These are phyloP conservation scores for Epichloe elymi DNA, from an alignment of 2,329 filamentous ascomycete species.

Conservation along the genomic window DNA sequence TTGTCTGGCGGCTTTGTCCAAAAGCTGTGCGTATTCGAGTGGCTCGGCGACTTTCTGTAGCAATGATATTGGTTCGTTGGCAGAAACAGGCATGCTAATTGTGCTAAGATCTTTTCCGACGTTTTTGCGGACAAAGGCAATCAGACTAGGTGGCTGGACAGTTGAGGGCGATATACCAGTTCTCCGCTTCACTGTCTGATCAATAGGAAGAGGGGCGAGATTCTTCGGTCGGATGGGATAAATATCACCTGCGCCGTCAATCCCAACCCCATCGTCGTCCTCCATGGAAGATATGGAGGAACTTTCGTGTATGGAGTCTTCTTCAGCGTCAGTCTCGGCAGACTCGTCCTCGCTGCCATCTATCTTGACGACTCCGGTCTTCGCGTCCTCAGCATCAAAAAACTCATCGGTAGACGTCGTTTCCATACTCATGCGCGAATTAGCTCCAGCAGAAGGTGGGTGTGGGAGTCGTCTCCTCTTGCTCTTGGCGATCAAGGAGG, in stretches of 20 bases:
- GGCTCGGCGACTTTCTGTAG: constrained; percentile 84
- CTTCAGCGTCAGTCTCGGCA: constrained; percentile 9
- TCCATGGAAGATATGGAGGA: constrained; percentile 48
- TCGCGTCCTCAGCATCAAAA: constrained; percentile 74
- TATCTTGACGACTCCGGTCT: constrained; percentile 62
- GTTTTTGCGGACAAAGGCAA: constrained; percentile 91
- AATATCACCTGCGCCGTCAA: constrained; percentile 47
- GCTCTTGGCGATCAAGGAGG: constrained; percentile 60
- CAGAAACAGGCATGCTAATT: constrained; percentile 93
- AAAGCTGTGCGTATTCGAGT: constrained; percentile 75
- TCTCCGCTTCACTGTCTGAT: constrained; percentile 51
- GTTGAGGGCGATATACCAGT: constrained; percentile 59
- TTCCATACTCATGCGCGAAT: constrained; percentile 56
- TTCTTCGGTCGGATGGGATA: constrained; percentile 68
- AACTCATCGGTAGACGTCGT: constrained; percentile 78
- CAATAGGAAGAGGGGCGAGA: constrained; percentile 64
- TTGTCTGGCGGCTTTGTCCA: constrained; percentile 60
- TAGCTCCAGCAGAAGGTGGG: constrained; percentile 33
- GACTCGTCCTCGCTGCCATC: constrained; percentile 53
- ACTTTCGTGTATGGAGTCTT: constrained; percentile 24
- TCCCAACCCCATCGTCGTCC: constrained; percentile 42
- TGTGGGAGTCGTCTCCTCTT: constrained; percentile 57
- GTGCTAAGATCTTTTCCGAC: constrained; percentile 95
- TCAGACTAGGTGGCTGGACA: constrained; percentile 74
- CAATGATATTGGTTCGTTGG: constrained; percentile 83